phyloP scores from a whole-genome alignment of 1,139 yeast genomes.

The Blastobotrys malaysiensis region DNA sequence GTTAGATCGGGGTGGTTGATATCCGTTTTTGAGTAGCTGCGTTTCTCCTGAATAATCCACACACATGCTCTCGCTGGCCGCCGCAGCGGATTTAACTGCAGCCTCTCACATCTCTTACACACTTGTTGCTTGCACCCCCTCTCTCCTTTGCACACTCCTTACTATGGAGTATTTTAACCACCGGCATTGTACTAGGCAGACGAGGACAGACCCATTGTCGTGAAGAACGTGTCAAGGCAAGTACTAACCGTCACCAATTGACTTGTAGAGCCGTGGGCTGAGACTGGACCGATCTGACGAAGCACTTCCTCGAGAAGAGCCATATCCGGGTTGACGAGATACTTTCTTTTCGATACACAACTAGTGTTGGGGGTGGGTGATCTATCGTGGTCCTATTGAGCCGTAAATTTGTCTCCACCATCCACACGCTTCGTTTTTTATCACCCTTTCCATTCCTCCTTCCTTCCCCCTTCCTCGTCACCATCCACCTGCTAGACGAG shows the following conservation, averaged over 20 bases:
- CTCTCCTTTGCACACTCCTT: background rate
- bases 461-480: too few relatives aligned
- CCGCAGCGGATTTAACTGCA: background rate
- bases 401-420: background rate
- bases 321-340: too few relatives aligned
- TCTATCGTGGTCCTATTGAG: background rate
- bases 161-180: background rate
- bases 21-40: background rate
- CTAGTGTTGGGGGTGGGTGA: background rate
- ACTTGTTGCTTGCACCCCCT: background rate
- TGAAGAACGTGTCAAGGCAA: background rate
- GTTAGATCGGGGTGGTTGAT: background rate
- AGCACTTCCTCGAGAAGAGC: background rate
- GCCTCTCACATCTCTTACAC: conserved; percentile 1
- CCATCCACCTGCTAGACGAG: too few relatives aligned
- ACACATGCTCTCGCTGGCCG: conserved; percentile 1
- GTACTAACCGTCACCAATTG: background rate
- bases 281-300: background rate
- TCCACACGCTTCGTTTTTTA: background rate
- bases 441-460: background rate
- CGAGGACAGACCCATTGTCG: background rate
- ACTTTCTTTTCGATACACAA: background rate
- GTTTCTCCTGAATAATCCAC: background rate
- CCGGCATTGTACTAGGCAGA: background rate
- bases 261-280: background rate